Evolutionary conservation across 768 basidiomycete species (phyloP).

Genomic region (Termitomyces sp.): DNA sequence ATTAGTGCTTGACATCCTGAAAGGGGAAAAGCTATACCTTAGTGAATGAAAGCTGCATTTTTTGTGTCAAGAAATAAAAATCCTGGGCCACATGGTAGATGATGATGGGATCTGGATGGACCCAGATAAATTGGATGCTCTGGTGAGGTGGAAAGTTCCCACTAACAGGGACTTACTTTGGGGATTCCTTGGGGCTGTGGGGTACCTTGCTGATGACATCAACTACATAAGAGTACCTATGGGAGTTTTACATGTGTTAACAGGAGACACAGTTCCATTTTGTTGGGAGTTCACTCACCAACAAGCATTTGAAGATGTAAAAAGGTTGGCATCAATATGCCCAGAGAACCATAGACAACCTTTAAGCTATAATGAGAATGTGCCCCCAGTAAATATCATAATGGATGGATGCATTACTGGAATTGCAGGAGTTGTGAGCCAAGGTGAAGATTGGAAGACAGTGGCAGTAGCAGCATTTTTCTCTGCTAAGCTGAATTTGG

Average conservation of each 20-base stretch:
- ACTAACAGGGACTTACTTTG: too few species aligned
- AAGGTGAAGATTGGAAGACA: not conserved
- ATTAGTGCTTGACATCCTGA: too few species aligned
- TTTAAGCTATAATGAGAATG: too few species aligned
- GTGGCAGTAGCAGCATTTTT: too few species aligned
- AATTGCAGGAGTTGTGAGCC: not conserved
- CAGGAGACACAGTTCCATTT: not conserved
- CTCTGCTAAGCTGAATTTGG: not conserved
- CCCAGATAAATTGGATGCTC: not conserved
- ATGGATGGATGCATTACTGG: not conserved
- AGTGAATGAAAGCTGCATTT: too few species aligned
- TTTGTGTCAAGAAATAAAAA: not conserved
- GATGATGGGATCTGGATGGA: not conserved
- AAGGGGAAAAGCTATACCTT: too few species aligned
- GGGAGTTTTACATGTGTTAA: conserved; percentile 1
- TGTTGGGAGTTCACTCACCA: too few species aligned
- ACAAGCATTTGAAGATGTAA: too few species aligned
- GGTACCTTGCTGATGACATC: not conserved
- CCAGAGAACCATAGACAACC: too few species aligned
- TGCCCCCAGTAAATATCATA: not conserved
- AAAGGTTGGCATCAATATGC: too few species aligned
- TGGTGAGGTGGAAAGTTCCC: not conserved
- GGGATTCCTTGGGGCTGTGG: not conserved
- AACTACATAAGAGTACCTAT: not conserved
- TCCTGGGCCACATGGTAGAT: too few species aligned